Evolutionary conservation across 2,329 filamentous ascomycete species (phyloP), one percentile per base, ranked within the genome.

Genomic region (Colletotrichum sp.): DNA sequence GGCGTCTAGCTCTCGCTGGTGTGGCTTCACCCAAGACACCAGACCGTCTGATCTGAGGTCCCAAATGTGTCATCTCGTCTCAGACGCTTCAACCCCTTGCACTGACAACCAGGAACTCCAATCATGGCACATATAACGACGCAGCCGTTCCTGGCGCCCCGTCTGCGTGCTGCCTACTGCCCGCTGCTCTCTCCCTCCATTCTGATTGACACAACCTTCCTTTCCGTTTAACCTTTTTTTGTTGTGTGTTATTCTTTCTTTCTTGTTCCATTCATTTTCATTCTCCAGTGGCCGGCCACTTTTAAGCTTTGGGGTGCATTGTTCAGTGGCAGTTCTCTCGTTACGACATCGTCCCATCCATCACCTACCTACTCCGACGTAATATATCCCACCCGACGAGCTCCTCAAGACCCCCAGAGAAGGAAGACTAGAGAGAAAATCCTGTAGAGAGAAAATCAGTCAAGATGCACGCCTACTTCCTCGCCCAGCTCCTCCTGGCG

Each of bases 31-130:
- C 57, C 66, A 74, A 76, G 74, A 75, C 74, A 69, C 44, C 65
- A 64, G 69, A 70, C 77, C 75, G 71, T 78, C 77, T 72, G 77
- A 78, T 78, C 77, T 70, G 68, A 76, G 67, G 52, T 63, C 65
- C 68, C 65, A 63, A 71, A 77, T 78, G 76, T 77, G 74, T 77
- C 75, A 77, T 71, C 76, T 75, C 67, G 76, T 77, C 76, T 77
- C 69, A 71, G 74, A 67, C 75, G 62, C 65, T 69, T 63, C 72
- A 65, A 44, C 68, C 73, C 70, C 66, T 57, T 67, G 49, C 57
- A 71, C 64, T 36, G 62, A 66, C 69, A 49, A 67, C 55, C 62
- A 63, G 44, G 44, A 49, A 39, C 32, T 34, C 39, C 64, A 55
- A 18, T 18, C 36, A 63, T 68, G 26, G 57, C 64, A 59, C 64